These are phyloP conservation scores for Dendrothele bispora DNA, from an alignment of 768 basidiomycete genomes.

Conservation along the genomic window DNA sequence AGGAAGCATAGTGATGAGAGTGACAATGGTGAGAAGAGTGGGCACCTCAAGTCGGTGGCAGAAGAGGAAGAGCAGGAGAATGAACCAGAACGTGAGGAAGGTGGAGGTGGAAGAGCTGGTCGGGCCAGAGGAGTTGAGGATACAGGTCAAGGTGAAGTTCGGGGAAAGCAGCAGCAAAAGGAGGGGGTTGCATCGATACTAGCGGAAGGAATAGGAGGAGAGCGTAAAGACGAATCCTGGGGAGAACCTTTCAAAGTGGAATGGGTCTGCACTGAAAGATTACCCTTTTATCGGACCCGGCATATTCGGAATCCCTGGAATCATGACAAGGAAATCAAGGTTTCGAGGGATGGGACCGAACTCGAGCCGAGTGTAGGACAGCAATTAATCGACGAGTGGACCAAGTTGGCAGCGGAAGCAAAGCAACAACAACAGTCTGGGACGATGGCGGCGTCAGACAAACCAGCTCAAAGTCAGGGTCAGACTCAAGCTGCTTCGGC, in stretches of 20 bases:
- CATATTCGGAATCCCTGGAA: slow-evolving; percentile 95
- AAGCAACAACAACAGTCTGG: neutral
- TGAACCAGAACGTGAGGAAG: slow-evolving; percentile 30
- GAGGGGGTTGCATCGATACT: slow-evolving; percentile 12
- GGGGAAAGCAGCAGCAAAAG: no score
- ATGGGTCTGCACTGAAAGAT: slow-evolving; percentile 70
- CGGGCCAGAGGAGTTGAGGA: no score
- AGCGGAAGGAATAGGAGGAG: slow-evolving; percentile 4
- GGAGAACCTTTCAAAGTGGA: slow-evolving; percentile 80
- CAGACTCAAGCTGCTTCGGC: no score
- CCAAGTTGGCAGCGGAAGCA: slow-evolving; percentile 26
- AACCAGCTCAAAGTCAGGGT: no score
- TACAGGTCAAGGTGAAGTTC: no score
- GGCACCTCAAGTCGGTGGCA: slow-evolving; percentile 15
- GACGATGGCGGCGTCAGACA: neutral
- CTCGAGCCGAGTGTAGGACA: slow-evolving; percentile 78
- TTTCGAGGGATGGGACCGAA: slow-evolving; percentile 90
- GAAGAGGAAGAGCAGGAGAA: slow-evolving; percentile 39
- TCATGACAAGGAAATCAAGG: slow-evolving; percentile 76
- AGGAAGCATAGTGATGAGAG: slow-evolving; percentile 3
- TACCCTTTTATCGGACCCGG: slow-evolving; percentile 76
- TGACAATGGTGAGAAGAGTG: slow-evolving; percentile 6
- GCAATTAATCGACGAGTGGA: slow-evolving; percentile 71
- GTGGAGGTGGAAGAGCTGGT: no score
- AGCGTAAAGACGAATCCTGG: slow-evolving; percentile 45